Evolutionary conservation across 345 rosid genomes (phyloP).

Genomic region (Crucihimalaya himalaica): DNA sequence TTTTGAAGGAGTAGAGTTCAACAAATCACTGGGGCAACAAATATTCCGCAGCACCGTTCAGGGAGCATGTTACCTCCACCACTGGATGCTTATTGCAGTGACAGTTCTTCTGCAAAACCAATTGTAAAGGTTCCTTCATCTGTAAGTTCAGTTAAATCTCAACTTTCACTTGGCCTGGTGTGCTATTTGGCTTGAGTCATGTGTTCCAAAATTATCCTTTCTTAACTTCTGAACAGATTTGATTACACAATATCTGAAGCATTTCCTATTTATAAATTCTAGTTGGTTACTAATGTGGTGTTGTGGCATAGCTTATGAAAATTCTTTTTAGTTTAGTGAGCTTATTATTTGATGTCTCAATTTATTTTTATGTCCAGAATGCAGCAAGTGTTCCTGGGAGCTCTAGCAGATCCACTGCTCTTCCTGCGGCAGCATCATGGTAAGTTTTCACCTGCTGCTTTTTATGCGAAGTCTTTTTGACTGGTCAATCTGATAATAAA

Average conservation of each 20-base stretch:
- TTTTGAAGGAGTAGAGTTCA: conserved; percentile 73
- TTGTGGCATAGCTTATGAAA: conserved; percentile 2
- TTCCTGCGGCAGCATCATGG: conserved; percentile 88
- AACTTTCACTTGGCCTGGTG: neutral
- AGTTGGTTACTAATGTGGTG: conserved; percentile 1
- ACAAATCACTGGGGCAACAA: conserved; percentile 69
- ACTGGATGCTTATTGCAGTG: conserved; percentile 50
- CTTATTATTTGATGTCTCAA: neutral
- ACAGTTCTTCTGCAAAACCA: conserved; percentile 55
- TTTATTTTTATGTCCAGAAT: conserved; percentile 43
- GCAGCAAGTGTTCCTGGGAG: conserved; percentile 43
- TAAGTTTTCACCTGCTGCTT: conserved; percentile 28
- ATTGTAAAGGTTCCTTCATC: conserved; percentile 51
- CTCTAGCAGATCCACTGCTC: conserved; percentile 51
- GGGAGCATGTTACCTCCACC: conserved; percentile 84
- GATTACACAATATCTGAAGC: neutral
- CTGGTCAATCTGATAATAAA: conserved; percentile 15
- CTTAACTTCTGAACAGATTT: conserved; percentile 2
- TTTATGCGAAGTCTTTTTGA: neutral
- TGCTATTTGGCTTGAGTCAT: neutral
- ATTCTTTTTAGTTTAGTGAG: neutral
- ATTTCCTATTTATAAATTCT: neutral
- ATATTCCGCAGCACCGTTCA: conserved; percentile 52
- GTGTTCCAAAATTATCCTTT: neutral
- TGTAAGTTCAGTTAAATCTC: conserved; percentile 49